A percentile compares a stretch with the other conserved stretches of the same genome.
phyloP scores from a whole-genome alignment of 2,329 filamentous ascomycete species.

The Lachnellula arida region DNA sequence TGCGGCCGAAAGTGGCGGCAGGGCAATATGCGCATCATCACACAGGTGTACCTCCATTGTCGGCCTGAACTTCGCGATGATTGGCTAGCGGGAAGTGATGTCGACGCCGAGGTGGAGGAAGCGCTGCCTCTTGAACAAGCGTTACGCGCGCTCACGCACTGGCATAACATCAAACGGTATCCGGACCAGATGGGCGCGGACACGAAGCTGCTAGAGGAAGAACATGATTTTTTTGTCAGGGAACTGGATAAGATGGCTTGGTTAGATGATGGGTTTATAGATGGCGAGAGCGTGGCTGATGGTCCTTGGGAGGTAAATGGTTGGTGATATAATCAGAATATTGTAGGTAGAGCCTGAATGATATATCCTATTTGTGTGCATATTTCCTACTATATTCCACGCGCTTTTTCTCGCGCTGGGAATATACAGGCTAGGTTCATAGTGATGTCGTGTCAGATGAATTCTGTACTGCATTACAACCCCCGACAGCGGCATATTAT shows the following conservation, averaged over 20 bases:
- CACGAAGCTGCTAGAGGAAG: constrained; percentile 57
- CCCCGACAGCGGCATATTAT: too few relatives aligned
- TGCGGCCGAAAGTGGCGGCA: constrained; percentile 98
- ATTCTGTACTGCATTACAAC: too few relatives aligned
- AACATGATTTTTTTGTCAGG: constrained; percentile 73
- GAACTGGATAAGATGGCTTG: constrained; percentile 69
- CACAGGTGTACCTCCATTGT: constrained; percentile 91
- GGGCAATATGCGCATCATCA: constrained; percentile 97
- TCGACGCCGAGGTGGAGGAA: constrained; percentile 91
- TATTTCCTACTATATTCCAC: too few relatives aligned
- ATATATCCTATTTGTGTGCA: neutral
- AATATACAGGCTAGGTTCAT: too few relatives aligned
- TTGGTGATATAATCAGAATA: neutral
- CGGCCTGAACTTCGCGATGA: constrained; percentile 89
- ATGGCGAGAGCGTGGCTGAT: constrained; percentile 36
- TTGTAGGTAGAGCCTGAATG: neutral
- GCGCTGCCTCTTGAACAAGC: constrained; percentile 89
- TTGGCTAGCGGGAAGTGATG: constrained; percentile 86
- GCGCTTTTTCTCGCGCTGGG: too few relatives aligned
- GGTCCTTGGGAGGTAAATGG: constrained; percentile 18
- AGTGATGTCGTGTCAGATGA: too few relatives aligned
- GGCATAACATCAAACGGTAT: constrained; percentile 84
- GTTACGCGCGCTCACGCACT: constrained; percentile 82
- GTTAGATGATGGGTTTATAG: constrained; percentile 21
- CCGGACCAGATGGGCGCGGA: constrained; percentile 66